Evolutionary conservation across 2,329 filamentous ascomycete genomes (phyloP).

Genomic region (Penicillium expansum): DNA sequence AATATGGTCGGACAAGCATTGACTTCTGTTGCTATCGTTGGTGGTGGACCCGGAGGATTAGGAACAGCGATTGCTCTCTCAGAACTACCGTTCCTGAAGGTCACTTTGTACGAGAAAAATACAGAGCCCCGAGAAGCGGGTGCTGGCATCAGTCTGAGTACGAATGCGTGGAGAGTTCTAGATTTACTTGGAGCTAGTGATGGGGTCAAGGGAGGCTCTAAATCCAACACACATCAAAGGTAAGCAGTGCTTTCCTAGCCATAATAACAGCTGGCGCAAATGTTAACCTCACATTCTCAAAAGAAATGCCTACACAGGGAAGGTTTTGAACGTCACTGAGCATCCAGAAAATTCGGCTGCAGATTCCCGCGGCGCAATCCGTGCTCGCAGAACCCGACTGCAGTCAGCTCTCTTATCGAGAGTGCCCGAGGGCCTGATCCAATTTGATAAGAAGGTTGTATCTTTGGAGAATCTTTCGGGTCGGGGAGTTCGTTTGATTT

Average conservation of each 20-base stretch:
- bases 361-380: conserved; percentile 18
- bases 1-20: conserved; percentile 12
- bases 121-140: conserved; percentile 48
- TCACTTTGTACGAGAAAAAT: conserved; percentile 49
- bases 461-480: conserved; percentile 38
- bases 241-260: not conserved
- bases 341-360: conserved; percentile 14
- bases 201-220: conserved; percentile 37
- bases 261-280: not conserved
- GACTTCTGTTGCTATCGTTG: conserved; percentile 37
- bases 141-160: conserved; percentile 48
- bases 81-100: conserved; percentile 41
- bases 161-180: conserved; percentile 50
- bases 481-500: conserved; percentile 43
- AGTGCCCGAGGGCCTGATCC: conserved; percentile 46
- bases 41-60: conserved; percentile 41
- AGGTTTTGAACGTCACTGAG: conserved; percentile 25
- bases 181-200: conserved; percentile 47
- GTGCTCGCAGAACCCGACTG: conserved; percentile 39
- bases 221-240: conserved; percentile 24
- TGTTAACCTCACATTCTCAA: not conserved
- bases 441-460: conserved; percentile 47
- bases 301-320: conserved; percentile 17
- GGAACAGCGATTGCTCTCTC: conserved; percentile 48
- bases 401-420: conserved; percentile 51